Percentiles rank a stretch among this genome's conserved stretches.
Evolutionary conservation across 2,329 filamentous ascomycete genomes (phyloP).

Genomic region (Fusarium sp.): DNA sequence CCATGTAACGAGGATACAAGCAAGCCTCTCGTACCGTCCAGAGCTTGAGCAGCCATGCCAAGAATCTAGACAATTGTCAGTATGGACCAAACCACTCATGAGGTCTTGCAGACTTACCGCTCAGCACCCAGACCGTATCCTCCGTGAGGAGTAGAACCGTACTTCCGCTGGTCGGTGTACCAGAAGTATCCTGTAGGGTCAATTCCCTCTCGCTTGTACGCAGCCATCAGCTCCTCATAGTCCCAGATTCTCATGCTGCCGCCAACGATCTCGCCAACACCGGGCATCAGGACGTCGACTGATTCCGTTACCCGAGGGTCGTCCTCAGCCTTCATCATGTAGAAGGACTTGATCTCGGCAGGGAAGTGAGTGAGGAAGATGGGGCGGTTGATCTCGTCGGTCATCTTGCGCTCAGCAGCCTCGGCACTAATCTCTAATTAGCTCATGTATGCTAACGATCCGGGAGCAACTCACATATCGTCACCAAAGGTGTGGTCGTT

Average conservation of each 20-base stretch:
- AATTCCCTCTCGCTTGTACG: slow-evolving; percentile 88
- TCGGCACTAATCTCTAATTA: slow-evolving; percentile 67
- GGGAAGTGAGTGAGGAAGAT: slow-evolving; percentile 99
- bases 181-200: slow-evolving; percentile 91
- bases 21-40: slow-evolving; percentile 74
- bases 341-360: slow-evolving; percentile 97
- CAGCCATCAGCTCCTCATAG: slow-evolving; percentile 87
- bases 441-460: background rate
- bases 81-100: background rate
- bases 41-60: slow-evolving; percentile 73
- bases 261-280: slow-evolving; percentile 96
- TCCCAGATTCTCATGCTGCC: slow-evolving; percentile 96
- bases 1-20: slow-evolving; percentile 84
- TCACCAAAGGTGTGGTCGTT: slow-evolving; percentile 92
- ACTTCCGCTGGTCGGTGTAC: slow-evolving; percentile 97
- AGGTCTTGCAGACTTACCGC: slow-evolving; percentile 55
- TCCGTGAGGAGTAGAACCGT: slow-evolving; percentile 90
- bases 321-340: slow-evolving; percentile 89
- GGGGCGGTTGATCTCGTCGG: slow-evolving; percentile 92
- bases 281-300: slow-evolving; percentile 87
- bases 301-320: slow-evolving; percentile 91
- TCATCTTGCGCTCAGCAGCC: slow-evolving; percentile 96
- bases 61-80: slow-evolving; percentile 51
- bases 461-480: slow-evolving; percentile 69
- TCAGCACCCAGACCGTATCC: slow-evolving; percentile 94